A percentile compares a stretch with the other conserved stretches of the same genome.
These are phyloP conservation scores for Calonectria pauciramosa DNA, from an alignment of 2,329 filamentous ascomycete genomes.

Conservation along the genomic window DNA sequence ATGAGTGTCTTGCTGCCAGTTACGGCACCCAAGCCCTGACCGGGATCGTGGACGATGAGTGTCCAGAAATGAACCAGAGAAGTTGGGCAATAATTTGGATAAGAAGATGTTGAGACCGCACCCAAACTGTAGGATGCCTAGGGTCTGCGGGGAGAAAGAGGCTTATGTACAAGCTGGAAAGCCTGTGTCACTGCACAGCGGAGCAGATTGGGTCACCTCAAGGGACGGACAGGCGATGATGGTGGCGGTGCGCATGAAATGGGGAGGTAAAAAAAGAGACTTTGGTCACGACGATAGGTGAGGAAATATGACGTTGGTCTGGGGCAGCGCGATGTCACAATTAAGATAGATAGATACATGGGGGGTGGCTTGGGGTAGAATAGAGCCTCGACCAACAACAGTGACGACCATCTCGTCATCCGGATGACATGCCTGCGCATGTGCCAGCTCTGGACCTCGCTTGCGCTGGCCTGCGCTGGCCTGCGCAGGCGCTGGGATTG, in stretches of 20 bases:
- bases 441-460: conserved; percentile 24
- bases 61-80: background rate
- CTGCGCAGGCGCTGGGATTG: conserved; percentile 18
- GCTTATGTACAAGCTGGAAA: background rate
- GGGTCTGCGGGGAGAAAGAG: background rate
- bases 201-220: background rate
- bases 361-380: background rate
- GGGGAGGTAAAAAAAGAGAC: background rate
- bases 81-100: background rate
- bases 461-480: no score
- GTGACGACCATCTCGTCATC: conserved; percentile 21
- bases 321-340: conserved; percentile 12
- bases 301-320: background rate
- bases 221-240: background rate
- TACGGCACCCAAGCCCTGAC: background rate
- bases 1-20: background rate
- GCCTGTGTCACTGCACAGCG: background rate
- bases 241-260: background rate
- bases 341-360: background rate
- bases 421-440: conserved; percentile 22
- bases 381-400: conserved; percentile 14
- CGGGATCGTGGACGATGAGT: background rate
- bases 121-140: background rate
- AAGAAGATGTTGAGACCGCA: background rate
- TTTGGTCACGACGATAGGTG: background rate